Evolutionary conservation across 306 rosid genomes (phyloP), one percentile per base, ranked within the genome.

Genomic region (Dalbergia cultrata): DNA sequence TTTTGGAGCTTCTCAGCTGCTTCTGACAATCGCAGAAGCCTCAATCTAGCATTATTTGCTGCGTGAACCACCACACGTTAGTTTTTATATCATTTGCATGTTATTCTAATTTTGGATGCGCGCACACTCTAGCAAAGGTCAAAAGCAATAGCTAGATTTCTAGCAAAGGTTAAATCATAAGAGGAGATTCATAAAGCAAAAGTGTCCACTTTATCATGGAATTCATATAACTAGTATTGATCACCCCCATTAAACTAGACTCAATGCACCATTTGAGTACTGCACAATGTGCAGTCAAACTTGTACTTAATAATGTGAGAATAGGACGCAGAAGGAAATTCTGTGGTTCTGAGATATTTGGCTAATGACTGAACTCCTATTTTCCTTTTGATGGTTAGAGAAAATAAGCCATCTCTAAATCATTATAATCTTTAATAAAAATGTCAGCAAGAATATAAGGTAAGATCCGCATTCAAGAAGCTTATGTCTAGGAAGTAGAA

Each of bases 1-100:
- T 86, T 87, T 80, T 83, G 81, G 67, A 95, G 93, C 78, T 95
- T 93, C 86, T 95, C 97, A n/a, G 99, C 99, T 44, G 98, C 92
- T 81, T 93, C 98, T 39, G 99, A 93, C 80, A 95, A 85, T 16
- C 98, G 90, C 74, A 93, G 72, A 49, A 95, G 91, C 87, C 97
- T 93, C 75, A 80, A 57, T 76, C 99, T 91, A 57, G 98, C 97
- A 88, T 77, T 93, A 74, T 85, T 91, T 54, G 98, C 99, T 95
- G 85, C 49, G 71, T 73, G 69, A 87, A 72, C 63, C 79, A 74
- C 58, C 81, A 81, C 45, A 22, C 13, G 56, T 10, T 43, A 84
- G 64, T 34, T 78, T 67, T 78, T 56, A 77, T 56, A 70, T 68
- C 50, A 6, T 56, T 73, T 62, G 61, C 62, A 8, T 18, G 16